A percentile compares a stretch with the other conserved stretches of the same genome.
Conservation (phyloP, 2,329 filamentous ascomycete species). For the Botrytis fragariae region DNA sequence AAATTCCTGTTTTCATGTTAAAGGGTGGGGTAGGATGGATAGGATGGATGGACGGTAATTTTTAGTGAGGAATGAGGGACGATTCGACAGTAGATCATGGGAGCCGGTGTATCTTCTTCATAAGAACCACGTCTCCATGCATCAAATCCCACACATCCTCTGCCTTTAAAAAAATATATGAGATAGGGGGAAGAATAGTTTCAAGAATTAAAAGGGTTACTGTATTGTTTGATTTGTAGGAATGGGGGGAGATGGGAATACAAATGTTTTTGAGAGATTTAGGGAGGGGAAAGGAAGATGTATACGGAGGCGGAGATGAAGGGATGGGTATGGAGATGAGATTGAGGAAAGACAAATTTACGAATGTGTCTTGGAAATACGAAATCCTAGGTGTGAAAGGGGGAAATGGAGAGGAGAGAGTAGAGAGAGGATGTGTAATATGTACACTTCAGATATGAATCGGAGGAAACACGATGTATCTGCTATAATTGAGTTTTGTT, state of each 20-base stretch:
- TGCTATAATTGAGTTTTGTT: not conserved
- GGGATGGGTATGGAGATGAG: not conserved
- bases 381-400: not conserved
- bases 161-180: no score
- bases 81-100: not conserved
- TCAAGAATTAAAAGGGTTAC: not conserved
- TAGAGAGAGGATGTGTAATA: not conserved
- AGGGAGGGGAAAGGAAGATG: no score
- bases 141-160: no score
- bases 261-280: not conserved
- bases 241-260: not conserved
- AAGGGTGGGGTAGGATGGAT: not conserved
- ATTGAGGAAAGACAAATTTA: accelerated
- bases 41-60: not conserved
- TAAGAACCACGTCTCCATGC: no score
- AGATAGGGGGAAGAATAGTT: no score
- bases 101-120: not conserved
- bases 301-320: no score
- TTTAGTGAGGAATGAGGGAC: not conserved
- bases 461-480: accelerated
- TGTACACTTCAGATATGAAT: not conserved
- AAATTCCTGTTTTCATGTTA: not conserved
- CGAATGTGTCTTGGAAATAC: no score
- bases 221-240: not conserved
- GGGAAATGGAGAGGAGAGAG: not conserved